Percentiles rank a stretch among this genome's conserved stretches.
phyloP scores from a whole-genome alignment of 768 basidiomycete species.

The Myochromella boudieri region DNA sequence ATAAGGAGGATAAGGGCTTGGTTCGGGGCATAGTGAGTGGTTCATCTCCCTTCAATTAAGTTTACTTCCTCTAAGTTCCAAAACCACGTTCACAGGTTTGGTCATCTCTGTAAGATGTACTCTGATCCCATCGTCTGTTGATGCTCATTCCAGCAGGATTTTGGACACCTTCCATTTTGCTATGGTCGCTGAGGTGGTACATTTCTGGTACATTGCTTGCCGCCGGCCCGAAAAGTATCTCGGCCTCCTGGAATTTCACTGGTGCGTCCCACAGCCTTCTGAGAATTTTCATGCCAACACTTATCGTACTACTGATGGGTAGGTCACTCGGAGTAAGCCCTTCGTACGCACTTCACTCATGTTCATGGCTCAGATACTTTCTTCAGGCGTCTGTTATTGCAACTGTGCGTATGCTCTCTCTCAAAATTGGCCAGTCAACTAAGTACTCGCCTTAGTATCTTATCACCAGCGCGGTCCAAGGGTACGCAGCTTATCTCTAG shows the following conservation, averaged over 20 bases:
- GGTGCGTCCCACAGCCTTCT: neutral
- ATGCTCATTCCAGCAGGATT: neutral
- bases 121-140: too few species aligned
- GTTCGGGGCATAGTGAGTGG: slow-evolving; percentile 4
- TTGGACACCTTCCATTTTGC: slow-evolving; percentile 14
- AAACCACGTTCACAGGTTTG: slow-evolving; percentile 5
- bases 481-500: neutral
- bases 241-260: slow-evolving; percentile 12
- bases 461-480: slow-evolving; percentile 12
- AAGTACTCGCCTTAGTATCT: slow-evolving; percentile 1
- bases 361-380: neutral
- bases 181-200: slow-evolving; percentile 12
- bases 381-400: slow-evolving; percentile 12
- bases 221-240: slow-evolving; percentile 3
- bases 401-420: neutral
- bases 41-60: neutral
- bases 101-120: slow-evolving; percentile 4
- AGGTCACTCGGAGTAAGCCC: slow-evolving; percentile 12
- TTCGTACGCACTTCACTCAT: neutral
- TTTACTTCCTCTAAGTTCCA: too few species aligned
- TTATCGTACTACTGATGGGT: neutral
- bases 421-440: neutral
- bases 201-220: slow-evolving; percentile 12
- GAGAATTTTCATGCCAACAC: neutral
- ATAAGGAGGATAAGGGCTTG: slow-evolving; percentile 5